phyloP scores from a whole-genome alignment of 2,329 filamentous ascomycete genomes.

The Lecanosticta acicola region DNA sequence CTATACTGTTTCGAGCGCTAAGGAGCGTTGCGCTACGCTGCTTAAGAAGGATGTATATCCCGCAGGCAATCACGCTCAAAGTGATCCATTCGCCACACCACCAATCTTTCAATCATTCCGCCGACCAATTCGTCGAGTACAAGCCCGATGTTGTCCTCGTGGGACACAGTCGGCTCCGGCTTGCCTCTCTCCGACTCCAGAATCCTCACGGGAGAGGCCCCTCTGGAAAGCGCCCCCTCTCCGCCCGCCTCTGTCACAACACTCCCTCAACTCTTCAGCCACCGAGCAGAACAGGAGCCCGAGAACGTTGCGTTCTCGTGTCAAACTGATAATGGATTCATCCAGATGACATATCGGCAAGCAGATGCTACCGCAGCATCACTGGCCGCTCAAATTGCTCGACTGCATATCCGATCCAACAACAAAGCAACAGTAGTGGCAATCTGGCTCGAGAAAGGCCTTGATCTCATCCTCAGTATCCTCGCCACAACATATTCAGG shows the following conservation, averaged over 20 bases:
- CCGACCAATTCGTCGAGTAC: too few species aligned
- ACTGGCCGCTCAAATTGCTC: conserved; percentile 9
- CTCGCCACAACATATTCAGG: conserved; percentile 23
- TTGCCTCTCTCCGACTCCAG: conserved; percentile 5
- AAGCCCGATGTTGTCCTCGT: background rate
- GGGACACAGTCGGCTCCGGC: background rate
- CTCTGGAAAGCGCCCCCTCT: conserved; percentile 13
- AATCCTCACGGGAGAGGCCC: conserved; percentile 14
- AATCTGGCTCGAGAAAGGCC: conserved; percentile 22
- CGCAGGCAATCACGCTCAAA: too few species aligned
- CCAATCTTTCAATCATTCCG: background rate
- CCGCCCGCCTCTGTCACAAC: conserved; percentile 16
- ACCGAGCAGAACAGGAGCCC: conserved; percentile 13
- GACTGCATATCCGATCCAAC: background rate
- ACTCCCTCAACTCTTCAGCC: conserved; percentile 17
- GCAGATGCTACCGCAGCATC: conserved; percentile 17
- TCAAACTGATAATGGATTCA: conserved; percentile 12
- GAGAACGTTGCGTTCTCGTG: conserved; percentile 18
- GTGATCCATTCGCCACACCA: conserved; percentile 1
- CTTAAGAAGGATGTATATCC: background rate
- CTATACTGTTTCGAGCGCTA: background rate
- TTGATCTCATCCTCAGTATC: conserved; percentile 20
- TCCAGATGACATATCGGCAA: conserved; percentile 17
- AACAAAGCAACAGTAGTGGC: conserved; percentile 14
- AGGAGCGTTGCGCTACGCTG: background rate